Evolutionary conservation across 352 stramenopile species (phyloP), one percentile per base, ranked within the genome.

Genomic region (Peronosclerospora sorghi): DNA sequence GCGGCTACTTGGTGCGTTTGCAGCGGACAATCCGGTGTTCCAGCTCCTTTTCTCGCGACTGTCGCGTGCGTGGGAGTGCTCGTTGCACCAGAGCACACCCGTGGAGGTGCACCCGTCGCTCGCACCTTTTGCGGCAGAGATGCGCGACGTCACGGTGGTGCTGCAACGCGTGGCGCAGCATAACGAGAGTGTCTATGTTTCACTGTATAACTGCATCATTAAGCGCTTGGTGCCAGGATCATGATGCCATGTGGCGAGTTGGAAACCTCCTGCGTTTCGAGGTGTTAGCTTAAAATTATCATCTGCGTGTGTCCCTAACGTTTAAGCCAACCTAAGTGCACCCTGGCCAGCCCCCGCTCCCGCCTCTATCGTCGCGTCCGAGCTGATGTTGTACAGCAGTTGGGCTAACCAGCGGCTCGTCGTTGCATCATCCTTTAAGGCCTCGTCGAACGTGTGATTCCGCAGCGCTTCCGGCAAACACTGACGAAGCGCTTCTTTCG

Each of bases 391-490:
- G 69, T 93, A 95, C 56, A 98, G 60, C 13, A 98, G 72, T 50
- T 97, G 87, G 18, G 69, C 77, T 24, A 98, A 65, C 95, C 95
- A 98, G 48, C 96, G 95, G 48, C 94, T 96, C 12, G 97, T 96
- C 1, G 89, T 97, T 13, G 85, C 69, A 70, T 99, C 96, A 54
- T 98, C 94, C 56, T 96, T 96, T 20, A 98, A 65, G 35, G 76
- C 69, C 6, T 83, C 74, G 14, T 84, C 76, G 64, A 99, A 99
- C 26, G 93, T 97, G 64, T 96, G 81, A 54, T 97, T 96, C 34
- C 85, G 73, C 41, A 99, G 72, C 27, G 87, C 83, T 17, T 94
- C 71, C 0, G 95, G 96, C 19, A 99, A 56, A 56, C 90, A 98
- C 60, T 97, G 88, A 30, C 94, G 84, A 26, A 99, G 70, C n/a